Percentiles rank a stretch among this genome's conserved stretches.
Conservation (phyloP, 768 basidiomycete genomes). For the Leucosporidium scottii region DNA sequence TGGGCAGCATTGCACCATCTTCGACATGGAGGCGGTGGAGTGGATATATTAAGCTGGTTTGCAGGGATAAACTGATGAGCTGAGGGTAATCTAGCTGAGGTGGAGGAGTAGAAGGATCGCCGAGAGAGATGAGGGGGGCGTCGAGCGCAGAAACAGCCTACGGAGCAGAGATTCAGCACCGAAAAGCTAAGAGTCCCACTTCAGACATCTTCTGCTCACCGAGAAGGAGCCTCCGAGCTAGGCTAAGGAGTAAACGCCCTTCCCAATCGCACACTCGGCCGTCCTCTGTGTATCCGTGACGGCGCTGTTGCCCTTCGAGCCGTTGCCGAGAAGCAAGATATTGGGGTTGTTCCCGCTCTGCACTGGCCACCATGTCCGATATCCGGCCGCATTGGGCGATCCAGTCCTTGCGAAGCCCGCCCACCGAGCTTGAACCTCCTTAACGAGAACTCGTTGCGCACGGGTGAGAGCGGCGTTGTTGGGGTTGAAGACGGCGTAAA, state of each 20-base stretch:
- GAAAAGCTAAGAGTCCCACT: too few species aligned
- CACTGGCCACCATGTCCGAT: constrained; percentile 50
- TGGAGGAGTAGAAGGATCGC: too few species aligned
- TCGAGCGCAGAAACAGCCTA: too few species aligned
- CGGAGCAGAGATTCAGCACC: too few species aligned
- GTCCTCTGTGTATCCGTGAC: neutral
- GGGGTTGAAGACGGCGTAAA: constrained; percentile 53
- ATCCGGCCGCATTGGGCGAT: constrained; percentile 50
- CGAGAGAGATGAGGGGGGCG: too few species aligned
- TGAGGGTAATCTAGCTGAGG: too few species aligned
- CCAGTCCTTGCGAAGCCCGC: constrained; percentile 58
- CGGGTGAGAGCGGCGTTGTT: constrained; percentile 52
- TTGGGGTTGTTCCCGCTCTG: constrained; percentile 50
- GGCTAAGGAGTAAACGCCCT: neutral
- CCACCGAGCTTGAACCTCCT: constrained; percentile 65
- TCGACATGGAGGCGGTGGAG: too few species aligned
- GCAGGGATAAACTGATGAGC: too few species aligned
- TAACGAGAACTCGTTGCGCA: constrained; percentile 45
- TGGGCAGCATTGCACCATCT: too few species aligned
- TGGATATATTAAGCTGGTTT: too few species aligned
- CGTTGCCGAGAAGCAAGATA: constrained; percentile 53
- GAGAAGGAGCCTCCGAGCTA: too few species aligned
- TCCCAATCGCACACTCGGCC: constrained; percentile 4
- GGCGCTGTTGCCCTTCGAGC: neutral
- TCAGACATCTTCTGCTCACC: too few species aligned